Conservation (phyloP, 176 grass and related monocot genomes). For the maize (Zea mays) region Zm-B73-REFERENCE-NAM-5.0 NC_050102.1:146378001-146378500, state of each 20-base stretch:
- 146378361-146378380: conserved; percentile 34
- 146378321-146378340: conserved; percentile 56
- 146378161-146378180: not conserved
- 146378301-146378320: conserved; percentile 52
- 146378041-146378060: conserved; percentile 26
- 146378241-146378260: conserved; percentile 11
- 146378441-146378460: conserved; percentile 43
- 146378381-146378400: conserved; percentile 41
- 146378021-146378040: conserved; percentile 44
- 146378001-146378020: conserved; percentile 31
- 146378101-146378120: not conserved
- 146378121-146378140: not conserved
- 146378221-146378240: conserved; percentile 4
- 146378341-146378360: conserved; percentile 44
- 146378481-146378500: conserved; percentile 37
- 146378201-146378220: conserved; percentile 9
- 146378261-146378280: conserved; percentile 33
- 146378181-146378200: not conserved
- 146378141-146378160: not conserved
- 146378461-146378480: conserved; percentile 43
- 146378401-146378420: conserved; percentile 45
- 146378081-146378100: conserved; percentile 14
- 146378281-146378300: conserved; percentile 27
- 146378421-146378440: conserved; percentile 47
- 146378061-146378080: conserved; percentile 26